A percentile compares a stretch with the other conserved stretches of the same genome.
phyloP scores from a whole-genome alignment of 345 rosid species.

The Gossypium arboreum region DNA sequence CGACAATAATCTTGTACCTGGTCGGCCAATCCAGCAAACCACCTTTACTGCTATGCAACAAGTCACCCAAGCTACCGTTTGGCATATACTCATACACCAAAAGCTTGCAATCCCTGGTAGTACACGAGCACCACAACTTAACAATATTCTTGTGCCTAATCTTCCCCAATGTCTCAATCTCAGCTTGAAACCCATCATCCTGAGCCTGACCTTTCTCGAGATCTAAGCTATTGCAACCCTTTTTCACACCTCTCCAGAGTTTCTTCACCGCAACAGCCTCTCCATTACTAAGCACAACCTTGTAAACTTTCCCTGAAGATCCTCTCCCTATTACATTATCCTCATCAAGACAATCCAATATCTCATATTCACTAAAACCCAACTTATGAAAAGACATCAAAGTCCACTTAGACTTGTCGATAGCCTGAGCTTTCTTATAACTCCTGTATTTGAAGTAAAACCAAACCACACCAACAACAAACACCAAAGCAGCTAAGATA shows the following conservation, averaged over 20 bases:
- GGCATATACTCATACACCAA: slow-evolving; percentile 95
- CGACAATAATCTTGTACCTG: slow-evolving; percentile 70
- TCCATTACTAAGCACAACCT: slow-evolving; percentile 75
- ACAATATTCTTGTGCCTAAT: slow-evolving; percentile 98
- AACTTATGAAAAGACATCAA: slow-evolving; percentile 93
- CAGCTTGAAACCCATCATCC: slow-evolving; percentile 82
- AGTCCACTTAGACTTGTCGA: slow-evolving; percentile 87
- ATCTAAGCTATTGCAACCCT: slow-evolving; percentile 42
- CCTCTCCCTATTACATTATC: slow-evolving; percentile 92
- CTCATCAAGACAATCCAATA: slow-evolving; percentile 78
- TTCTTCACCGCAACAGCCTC: slow-evolving; percentile 92
- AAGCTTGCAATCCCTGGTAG: slow-evolving; percentile 82
- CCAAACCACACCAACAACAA: slow-evolving; percentile 70
- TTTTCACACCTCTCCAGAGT: slow-evolving; percentile 66
- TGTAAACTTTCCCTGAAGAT: slow-evolving; percentile 89
- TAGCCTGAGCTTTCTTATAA: slow-evolving; percentile 58
- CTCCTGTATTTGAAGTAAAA: slow-evolving; percentile 73
- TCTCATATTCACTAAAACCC: slow-evolving; percentile 87
- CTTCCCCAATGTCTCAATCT: slow-evolving; percentile 85
- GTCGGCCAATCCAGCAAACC: slow-evolving; percentile 85
- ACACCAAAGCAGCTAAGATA: slow-evolving; percentile 57
- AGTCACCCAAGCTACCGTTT: slow-evolving; percentile 93
- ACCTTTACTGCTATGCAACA: slow-evolving; percentile 81
- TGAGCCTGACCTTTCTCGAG: slow-evolving; percentile 50
- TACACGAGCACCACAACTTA: slow-evolving; percentile 93